Percentiles rank a stretch among this genome's conserved stretches.
Conservation (phyloP, 2,329 filamentous ascomycete genomes). For the Graphilbum sp. region DNA sequence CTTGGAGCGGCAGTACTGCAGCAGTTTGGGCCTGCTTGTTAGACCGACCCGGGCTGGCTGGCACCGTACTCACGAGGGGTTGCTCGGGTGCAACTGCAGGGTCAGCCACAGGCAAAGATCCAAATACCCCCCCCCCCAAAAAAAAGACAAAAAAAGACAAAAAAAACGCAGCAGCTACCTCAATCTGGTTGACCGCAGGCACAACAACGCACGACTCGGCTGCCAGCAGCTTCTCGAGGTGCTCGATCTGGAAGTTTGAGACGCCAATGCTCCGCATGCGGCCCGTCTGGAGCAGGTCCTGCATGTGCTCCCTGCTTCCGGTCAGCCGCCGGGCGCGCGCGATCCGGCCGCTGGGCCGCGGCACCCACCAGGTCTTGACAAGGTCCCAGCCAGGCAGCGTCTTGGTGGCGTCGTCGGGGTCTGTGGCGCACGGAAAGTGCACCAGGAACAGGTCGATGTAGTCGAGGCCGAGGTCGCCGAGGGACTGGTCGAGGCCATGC, state of each 20-base stretch:
- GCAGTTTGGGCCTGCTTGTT: constrained; percentile 44
- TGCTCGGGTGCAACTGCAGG: constrained; percentile 56
- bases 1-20: constrained; percentile 55
- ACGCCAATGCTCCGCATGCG: constrained; percentile 8
- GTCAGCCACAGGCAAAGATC: too few relatives aligned
- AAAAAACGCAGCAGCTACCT: constrained; percentile 51
- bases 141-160: too few relatives aligned
- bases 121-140: too few relatives aligned
- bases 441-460: constrained; percentile 9
- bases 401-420: constrained; percentile 3
- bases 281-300: constrained; percentile 6
- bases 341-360: too few relatives aligned
- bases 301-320: constrained; percentile 1
- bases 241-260: constrained; percentile 6
- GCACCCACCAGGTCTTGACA: constrained; percentile 7
- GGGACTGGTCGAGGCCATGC: constrained; percentile 6
- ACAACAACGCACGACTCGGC: constrained; percentile 22
- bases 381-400: constrained; percentile 1
- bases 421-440: constrained; percentile 6
- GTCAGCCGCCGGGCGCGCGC: too few relatives aligned
- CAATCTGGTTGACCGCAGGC: constrained; percentile 66
- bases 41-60: not conserved
- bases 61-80: constrained; percentile 43
- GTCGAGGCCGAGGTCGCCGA: constrained; percentile 4
- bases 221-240: constrained; percentile 35